Conservation (phyloP, 2,329 filamentous ascomycete genomes). For the Xylariaceae sp. region DNA sequence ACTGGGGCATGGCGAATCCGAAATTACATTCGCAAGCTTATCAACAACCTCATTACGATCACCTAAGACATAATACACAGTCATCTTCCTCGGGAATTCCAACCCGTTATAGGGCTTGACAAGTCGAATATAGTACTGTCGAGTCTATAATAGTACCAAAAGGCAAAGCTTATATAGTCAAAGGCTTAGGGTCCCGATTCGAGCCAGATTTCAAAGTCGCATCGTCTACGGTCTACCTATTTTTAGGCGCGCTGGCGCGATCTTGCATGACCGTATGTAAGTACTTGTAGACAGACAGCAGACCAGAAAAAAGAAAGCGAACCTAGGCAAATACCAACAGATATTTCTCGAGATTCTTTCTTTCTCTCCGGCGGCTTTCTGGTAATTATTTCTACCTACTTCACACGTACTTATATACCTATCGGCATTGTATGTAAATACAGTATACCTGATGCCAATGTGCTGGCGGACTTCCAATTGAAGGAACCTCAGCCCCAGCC, state of each 20-base stretch:
- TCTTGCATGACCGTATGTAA: background rate
- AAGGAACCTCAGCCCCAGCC: no score
- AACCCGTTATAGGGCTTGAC: background rate
- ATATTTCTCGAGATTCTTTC: background rate
- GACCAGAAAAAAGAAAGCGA: background rate
- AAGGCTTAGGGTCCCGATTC: background rate
- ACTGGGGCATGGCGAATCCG: background rate
- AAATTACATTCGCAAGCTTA: conserved; percentile 3
- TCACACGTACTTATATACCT: no score
- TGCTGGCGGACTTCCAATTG: no score
- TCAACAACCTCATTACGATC: conserved; percentile 1
- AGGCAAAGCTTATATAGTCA: background rate
- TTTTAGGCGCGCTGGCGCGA: background rate
- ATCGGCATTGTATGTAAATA: no score
- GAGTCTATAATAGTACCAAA: conserved; percentile 1
- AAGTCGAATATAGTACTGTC: background rate
- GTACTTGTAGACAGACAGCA: background rate
- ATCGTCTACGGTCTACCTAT: background rate
- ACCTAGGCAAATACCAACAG: background rate
- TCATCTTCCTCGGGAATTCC: background rate
- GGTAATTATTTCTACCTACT: no score
- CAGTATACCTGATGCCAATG: no score
- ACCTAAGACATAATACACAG: background rate
- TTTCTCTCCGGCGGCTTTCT: no score
- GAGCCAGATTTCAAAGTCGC: background rate